These are phyloP conservation scores for Lasiosphaeria ovina DNA, from an alignment of 495 filamentous ascomycete species.

Conservation along the genomic window DNA sequence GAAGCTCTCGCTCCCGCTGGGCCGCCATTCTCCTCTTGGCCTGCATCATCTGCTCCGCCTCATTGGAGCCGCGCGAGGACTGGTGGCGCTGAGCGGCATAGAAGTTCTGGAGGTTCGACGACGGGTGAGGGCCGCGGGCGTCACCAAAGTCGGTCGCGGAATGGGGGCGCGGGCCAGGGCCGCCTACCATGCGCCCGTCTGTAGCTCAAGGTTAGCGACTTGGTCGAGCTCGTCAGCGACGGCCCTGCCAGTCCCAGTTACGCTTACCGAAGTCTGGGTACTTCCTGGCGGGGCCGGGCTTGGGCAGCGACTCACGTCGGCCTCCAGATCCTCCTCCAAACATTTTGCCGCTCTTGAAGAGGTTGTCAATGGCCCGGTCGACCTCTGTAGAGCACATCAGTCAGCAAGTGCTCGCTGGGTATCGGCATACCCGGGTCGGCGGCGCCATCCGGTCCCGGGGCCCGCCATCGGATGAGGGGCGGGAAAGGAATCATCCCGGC, in stretches of 20 bases:
- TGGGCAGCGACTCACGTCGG: conserved; percentile 83
- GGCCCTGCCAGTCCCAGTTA: conserved; percentile 31
- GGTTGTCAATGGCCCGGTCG: conserved; percentile 91
- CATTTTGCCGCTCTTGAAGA: conserved; percentile 93
- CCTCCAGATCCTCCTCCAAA: conserved; percentile 61
- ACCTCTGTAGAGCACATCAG: conserved; percentile 63
- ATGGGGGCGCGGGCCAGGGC: conserved; percentile 64
- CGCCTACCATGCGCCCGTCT: conserved; percentile 45
- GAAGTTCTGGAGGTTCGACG: conserved; percentile 84
- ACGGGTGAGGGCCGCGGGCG: conserved; percentile 66
- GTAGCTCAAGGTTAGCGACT: conserved; percentile 27
- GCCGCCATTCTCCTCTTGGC: conserved; percentile 98
- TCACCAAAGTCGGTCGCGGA: conserved; percentile 78
- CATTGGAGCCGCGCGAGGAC: conserved; percentile 75
- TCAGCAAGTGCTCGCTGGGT: conserved; percentile 20
- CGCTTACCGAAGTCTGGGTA: conserved; percentile 57
- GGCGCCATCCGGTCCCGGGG: background rate
- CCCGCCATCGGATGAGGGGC: conserved; percentile 1
- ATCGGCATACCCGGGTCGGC: background rate
- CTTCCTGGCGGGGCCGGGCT: conserved; percentile 57
- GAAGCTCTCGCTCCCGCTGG: conserved; percentile 96
- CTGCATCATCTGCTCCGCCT: conserved; percentile 98
- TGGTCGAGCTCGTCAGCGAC: conserved; percentile 14
- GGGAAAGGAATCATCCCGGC: no score
- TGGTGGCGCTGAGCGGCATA: conserved; percentile 93